phyloP scores from a whole-genome alignment of 441 rosid genomes.

The Erysimum pusillum region DNA sequence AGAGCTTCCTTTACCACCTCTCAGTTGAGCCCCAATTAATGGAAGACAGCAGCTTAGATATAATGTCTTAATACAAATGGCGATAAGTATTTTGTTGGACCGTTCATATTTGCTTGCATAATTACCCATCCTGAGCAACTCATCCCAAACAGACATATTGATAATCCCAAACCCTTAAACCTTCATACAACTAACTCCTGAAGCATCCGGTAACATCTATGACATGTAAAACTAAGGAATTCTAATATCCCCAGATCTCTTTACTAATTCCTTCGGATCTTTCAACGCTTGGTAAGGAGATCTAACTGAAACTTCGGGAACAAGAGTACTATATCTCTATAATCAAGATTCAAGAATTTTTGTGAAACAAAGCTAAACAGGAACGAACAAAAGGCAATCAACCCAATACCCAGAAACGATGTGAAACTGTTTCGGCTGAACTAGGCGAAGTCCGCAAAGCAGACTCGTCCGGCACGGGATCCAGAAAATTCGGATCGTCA shows the following conservation, averaged over 20 bases:
- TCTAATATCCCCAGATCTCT: slow-evolving; percentile 13
- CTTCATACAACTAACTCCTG: background rate
- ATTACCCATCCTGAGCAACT: slow-evolving; percentile 5
- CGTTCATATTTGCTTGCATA: slow-evolving; percentile 1
- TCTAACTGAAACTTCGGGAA: background rate
- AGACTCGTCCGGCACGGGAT: slow-evolving; percentile 82
- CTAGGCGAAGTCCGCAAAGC: slow-evolving; percentile 58
- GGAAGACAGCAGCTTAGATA: background rate
- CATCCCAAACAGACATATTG: background rate
- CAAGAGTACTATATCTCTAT: background rate
- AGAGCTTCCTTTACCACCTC: slow-evolving; percentile 23
- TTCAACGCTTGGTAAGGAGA: background rate
- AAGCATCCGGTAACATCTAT: slow-evolving; percentile 13
- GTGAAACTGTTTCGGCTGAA: slow-evolving; percentile 78
- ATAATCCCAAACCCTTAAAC: slow-evolving; percentile 10
- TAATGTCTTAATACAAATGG: background rate
- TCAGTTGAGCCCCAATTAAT: background rate
- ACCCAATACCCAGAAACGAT: slow-evolving; percentile 89
- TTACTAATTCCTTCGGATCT: slow-evolving; percentile 12
- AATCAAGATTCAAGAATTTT: slow-evolving; percentile 1
- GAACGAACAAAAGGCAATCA: background rate
- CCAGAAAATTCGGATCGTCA: slow-evolving; percentile 92
- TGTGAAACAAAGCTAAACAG: slow-evolving; percentile 25
- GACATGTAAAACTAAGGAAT: background rate
- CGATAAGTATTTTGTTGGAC: slow-evolving; percentile 1